Percentiles rank a stretch among this genome's conserved stretches.
Evolutionary conservation across 495 filamentous ascomycete genomes (phyloP).

Genomic region (Aspergillus kassunensis): DNA sequence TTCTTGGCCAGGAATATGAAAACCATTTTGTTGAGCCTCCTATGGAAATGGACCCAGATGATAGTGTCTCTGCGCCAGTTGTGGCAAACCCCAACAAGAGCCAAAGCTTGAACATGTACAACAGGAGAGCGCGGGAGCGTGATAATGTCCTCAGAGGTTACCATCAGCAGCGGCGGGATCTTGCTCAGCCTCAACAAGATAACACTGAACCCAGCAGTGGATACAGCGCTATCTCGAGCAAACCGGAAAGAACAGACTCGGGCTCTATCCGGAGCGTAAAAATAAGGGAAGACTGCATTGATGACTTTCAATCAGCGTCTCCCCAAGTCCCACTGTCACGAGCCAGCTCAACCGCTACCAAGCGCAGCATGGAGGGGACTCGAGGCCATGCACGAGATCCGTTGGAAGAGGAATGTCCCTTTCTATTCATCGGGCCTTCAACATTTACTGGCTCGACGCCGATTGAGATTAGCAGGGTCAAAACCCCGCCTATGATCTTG

Average conservation of each 20-base stretch:
- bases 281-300: slow-evolving; percentile 15
- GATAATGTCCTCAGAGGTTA: slow-evolving; percentile 48
- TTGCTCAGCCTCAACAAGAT: slow-evolving; percentile 17
- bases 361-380: slow-evolving; percentile 46
- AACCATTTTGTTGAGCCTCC: slow-evolving; percentile 55
- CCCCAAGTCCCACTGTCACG: slow-evolving; percentile 28
- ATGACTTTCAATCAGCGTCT: slow-evolving; percentile 29
- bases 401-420: slow-evolving; percentile 55
- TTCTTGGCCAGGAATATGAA: slow-evolving; percentile 50
- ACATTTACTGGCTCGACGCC: slow-evolving; percentile 34
- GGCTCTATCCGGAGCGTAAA: slow-evolving; percentile 25
- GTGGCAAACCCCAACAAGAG: slow-evolving; percentile 28
- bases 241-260: slow-evolving; percentile 28
- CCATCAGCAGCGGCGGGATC: slow-evolving; percentile 31
- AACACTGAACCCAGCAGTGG: slow-evolving; percentile 18
- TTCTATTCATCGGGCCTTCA: slow-evolving; percentile 69
- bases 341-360: slow-evolving; percentile 36
- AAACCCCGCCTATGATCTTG: slow-evolving; percentile 17
- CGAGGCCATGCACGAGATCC: slow-evolving; percentile 64
- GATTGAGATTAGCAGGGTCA: slow-evolving; percentile 8
- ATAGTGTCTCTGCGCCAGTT: slow-evolving; percentile 29
- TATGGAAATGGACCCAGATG: slow-evolving; percentile 48
- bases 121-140: slow-evolving; percentile 45
- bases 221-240: slow-evolving; percentile 17
- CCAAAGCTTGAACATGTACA: slow-evolving; percentile 48